Evolutionary conservation across 768 basidiomycete species (phyloP).

Genomic region (Russula virescens): DNA sequence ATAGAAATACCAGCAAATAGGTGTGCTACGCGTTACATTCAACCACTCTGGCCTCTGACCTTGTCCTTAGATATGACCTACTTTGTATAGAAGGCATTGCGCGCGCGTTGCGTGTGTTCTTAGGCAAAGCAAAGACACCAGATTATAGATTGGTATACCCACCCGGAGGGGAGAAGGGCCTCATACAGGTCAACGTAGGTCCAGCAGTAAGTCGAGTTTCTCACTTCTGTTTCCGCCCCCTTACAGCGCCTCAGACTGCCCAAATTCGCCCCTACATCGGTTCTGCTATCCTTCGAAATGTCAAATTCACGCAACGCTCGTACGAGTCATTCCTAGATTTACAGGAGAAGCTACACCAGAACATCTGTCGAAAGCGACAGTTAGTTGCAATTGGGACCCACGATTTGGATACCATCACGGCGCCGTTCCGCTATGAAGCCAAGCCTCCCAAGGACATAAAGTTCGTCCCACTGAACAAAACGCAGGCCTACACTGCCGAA

Average conservation of each 20-base stretch:
- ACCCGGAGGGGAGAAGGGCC: conserved; percentile 53
- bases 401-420: conserved; percentile 82
- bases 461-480: conserved; percentile 82
- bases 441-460: conserved; percentile 81
- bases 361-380: conserved; percentile 83
- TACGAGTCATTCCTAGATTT: conserved; percentile 98
- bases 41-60: not conserved
- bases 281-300: conserved; percentile 82
- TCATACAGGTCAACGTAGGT: conserved; percentile 63
- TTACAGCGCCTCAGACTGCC: conserved; percentile 48
- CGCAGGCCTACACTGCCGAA: conserved; percentile 73
- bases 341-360: conserved; percentile 98
- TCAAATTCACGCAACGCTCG: conserved; percentile 81
- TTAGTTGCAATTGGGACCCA: conserved; percentile 97
- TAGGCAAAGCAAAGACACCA: conserved; percentile 61
- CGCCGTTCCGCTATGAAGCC: conserved; percentile 86
- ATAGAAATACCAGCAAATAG: conserved; percentile 99
- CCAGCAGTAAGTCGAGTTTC: conserved; percentile 55
- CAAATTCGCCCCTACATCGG: conserved; percentile 88
- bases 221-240: not conserved
- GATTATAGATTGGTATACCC: conserved; percentile 71
- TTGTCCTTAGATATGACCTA: conserved; percentile 76
- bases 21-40: conserved; percentile 32
- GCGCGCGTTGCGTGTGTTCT: conserved; percentile 77
- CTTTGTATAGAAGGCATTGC: conserved; percentile 96